These are phyloP conservation scores for Suhomyces kunorum DNA, from an alignment of 1,139 yeast species.

Conservation along the genomic window DNA sequence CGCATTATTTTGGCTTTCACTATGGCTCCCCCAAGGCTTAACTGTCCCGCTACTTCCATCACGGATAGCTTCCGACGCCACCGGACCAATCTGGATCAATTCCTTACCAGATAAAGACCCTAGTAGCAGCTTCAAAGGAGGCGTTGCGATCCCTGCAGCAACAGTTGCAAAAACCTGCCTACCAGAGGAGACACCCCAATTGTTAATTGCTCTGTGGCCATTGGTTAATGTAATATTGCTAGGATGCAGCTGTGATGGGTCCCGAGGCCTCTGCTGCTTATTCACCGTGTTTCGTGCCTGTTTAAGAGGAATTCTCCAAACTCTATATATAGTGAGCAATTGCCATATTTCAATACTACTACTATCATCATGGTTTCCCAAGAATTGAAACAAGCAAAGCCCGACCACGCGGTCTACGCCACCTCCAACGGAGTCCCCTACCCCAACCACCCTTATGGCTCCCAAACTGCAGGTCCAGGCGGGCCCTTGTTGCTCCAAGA, in stretches of 20 bases:
- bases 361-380: slow-evolving; percentile 22
- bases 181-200: slow-evolving; percentile 1
- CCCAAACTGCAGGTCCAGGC: slow-evolving; percentile 36
- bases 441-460: slow-evolving; percentile 28
- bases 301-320: no score
- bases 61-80: no score
- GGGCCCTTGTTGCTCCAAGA: slow-evolving; percentile 63
- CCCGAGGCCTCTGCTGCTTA: no score
- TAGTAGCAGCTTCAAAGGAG: no score
- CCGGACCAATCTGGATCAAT: no score
- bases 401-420: slow-evolving; percentile 28
- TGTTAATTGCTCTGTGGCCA: slow-evolving; percentile 7
- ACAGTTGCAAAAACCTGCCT: slow-evolving; percentile 4
- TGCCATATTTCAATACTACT: neutral
- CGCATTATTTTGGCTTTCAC: no score
- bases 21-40: no score
- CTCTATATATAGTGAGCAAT: no score
- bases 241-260: neutral
- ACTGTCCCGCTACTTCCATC: no score
- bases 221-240: slow-evolving; percentile 5
- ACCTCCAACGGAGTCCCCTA: slow-evolving; percentile 33
- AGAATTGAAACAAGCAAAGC: slow-evolving; percentile 14
- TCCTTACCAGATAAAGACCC: no score
- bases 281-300: no score
- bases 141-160: neutral